Conservation (phyloP, 2,329 filamentous ascomycete species). For the Salinomyces thailandicus region DNA sequence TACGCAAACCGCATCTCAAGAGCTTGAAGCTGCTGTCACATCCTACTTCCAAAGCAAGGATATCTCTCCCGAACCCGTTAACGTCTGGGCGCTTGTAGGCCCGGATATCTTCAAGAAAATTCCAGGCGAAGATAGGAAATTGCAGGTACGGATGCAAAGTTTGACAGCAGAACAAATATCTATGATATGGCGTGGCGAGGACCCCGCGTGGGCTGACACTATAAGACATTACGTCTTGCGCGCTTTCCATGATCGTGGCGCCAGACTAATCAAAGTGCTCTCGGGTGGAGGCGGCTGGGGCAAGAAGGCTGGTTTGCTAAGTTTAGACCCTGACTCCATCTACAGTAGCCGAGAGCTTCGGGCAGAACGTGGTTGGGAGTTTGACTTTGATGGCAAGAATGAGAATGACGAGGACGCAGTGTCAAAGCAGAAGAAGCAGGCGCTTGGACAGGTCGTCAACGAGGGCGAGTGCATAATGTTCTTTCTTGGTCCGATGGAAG, state of each 20-base stretch:
- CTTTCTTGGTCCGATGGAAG: slow-evolving; percentile 37
- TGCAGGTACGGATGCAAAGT: not conserved
- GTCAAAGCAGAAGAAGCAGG: slow-evolving; percentile 26
- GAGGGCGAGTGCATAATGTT: slow-evolving; percentile 59
- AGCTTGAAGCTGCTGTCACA: slow-evolving; percentile 57
- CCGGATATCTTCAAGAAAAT: slow-evolving; percentile 27
- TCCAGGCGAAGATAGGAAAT: not conserved
- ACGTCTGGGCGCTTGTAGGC: slow-evolving; percentile 64
- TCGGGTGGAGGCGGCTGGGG: slow-evolving; percentile 83
- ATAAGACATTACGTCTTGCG: not conserved
- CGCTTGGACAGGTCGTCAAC: slow-evolving; percentile 47
- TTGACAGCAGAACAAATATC: not conserved
- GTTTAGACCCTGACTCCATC: slow-evolving; percentile 59
- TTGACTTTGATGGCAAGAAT: slow-evolving; percentile 26
- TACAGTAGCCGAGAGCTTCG: slow-evolving; percentile 43
- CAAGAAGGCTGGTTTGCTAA: slow-evolving; percentile 64
- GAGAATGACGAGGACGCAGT: slow-evolving; percentile 23
- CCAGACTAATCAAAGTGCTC: slow-evolving; percentile 44
- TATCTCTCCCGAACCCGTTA: slow-evolving; percentile 40
- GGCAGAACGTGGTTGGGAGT: slow-evolving; percentile 47
- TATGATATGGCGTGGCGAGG: not conserved
- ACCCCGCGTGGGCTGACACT: not conserved
- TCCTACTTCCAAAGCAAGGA: slow-evolving; percentile 41
- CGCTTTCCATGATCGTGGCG: slow-evolving; percentile 17
- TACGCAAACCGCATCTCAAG: slow-evolving; percentile 44